phyloP scores from a whole-genome alignment of 192 early-diverging fungal genomes.

The Backusella tuberculispora region DNA sequence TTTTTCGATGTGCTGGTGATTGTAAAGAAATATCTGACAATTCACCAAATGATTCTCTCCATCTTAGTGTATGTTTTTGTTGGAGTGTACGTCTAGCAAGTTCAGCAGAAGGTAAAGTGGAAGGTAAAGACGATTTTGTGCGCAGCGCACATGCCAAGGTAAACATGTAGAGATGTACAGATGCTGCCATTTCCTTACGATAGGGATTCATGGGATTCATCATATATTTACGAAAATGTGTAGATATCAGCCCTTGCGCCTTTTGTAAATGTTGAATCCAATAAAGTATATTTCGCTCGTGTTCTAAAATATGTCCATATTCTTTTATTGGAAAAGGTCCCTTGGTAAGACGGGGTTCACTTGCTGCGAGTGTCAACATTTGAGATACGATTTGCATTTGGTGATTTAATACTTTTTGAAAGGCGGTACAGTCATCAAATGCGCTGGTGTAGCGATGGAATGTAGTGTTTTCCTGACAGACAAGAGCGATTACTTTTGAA shows the following conservation, averaged over 20 bases:
- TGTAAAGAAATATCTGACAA: background rate
- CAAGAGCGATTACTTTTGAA: constrained; percentile 25
- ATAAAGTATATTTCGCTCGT: constrained; percentile 27
- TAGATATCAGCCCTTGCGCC: background rate
- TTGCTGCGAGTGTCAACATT: constrained; percentile 1
- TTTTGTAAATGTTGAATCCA: constrained; percentile 33
- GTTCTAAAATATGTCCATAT: constrained; percentile 24
- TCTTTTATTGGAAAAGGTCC: constrained; percentile 24
- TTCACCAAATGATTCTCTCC: background rate
- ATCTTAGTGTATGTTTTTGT: background rate
- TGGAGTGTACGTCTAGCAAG: constrained; percentile 19
- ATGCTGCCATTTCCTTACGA: constrained; percentile 33
- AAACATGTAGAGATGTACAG: constrained; percentile 34
- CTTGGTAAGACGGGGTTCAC: constrained; percentile 33
- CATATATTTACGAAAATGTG: background rate
- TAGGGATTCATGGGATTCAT: constrained; percentile 22
- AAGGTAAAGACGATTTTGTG: constrained; percentile 28
- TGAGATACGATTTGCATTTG: background rate
- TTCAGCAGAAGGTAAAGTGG: constrained; percentile 33
- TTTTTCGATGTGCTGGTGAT: background rate
- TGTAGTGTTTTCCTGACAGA: constrained; percentile 22
- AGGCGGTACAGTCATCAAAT: background rate
- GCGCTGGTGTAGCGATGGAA: constrained; percentile 12
- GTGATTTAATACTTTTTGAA: constrained; percentile 9
- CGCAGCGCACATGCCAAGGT: constrained; percentile 27